Percentiles rank a stretch among this genome's conserved stretches.
phyloP scores from a whole-genome alignment of 176 grass and related monocot species.

The Areca catechu region DNA sequence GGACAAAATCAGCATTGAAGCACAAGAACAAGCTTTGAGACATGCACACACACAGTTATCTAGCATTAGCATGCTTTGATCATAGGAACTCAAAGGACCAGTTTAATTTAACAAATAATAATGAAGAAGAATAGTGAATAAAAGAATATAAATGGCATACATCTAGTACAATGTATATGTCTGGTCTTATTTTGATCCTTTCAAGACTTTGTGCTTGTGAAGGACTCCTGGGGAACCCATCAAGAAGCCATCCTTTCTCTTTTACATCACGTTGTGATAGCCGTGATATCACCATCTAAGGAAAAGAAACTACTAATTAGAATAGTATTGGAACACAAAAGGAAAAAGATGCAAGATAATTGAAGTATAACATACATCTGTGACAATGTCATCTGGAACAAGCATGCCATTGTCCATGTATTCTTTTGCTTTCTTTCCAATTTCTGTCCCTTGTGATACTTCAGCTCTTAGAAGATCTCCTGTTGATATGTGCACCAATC shows the following conservation, averaged over 20 bases:
- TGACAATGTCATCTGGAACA: slow-evolving; percentile 83
- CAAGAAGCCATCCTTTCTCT: slow-evolving; percentile 89
- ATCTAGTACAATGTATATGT: slow-evolving; percentile 71
- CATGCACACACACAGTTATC: neutral
- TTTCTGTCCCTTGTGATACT: slow-evolving; percentile 69
- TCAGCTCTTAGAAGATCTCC: slow-evolving; percentile 86
- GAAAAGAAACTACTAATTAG: slow-evolving; percentile 7
- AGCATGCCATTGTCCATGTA: slow-evolving; percentile 89
- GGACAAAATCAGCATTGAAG: no score
- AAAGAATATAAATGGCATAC: slow-evolving; percentile 33
- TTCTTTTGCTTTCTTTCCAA: slow-evolving; percentile 85
- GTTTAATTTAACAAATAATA: no score
- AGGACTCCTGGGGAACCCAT: slow-evolving; percentile 83
- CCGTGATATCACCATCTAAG: slow-evolving; percentile 73
- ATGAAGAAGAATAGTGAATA: no score
- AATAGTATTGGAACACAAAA: neutral
- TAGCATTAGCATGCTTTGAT: neutral
- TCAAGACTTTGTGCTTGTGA: slow-evolving; percentile 81
- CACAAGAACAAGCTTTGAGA: no score
- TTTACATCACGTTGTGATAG: slow-evolving; percentile 59
- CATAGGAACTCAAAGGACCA: no score
- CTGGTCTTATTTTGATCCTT: slow-evolving; percentile 63
- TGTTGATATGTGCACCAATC: slow-evolving; percentile 96
- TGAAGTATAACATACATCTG: slow-evolving; percentile 56
- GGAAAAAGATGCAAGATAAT: slow-evolving; percentile 3